Conservation (phyloP, 1,284 basidiomycete genomes). For the Wolfiporia cocos region DNA sequence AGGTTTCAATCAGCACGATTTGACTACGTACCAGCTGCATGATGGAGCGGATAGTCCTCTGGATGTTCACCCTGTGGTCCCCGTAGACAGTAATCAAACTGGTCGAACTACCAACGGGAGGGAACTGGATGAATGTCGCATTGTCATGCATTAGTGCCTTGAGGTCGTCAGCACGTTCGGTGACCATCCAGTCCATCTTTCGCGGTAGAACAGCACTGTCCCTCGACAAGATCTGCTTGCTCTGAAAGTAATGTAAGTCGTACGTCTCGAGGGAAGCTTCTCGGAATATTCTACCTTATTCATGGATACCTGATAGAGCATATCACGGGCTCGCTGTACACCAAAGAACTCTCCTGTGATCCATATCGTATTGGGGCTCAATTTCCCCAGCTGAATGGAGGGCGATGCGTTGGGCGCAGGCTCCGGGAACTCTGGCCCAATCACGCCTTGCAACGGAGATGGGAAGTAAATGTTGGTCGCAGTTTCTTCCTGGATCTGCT, state of each 20-base stretch:
- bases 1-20: conserved; percentile 7
- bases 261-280: conserved; percentile 2
- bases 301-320: conserved; percentile 85
- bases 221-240: conserved; percentile 86
- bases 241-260: conserved; percentile 46
- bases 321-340: conserved; percentile 91
- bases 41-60: conserved; percentile 89
- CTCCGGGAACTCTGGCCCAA: conserved; percentile 51
- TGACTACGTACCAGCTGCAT: conserved; percentile 78
- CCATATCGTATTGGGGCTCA: conserved; percentile 74
- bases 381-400: conserved; percentile 15
- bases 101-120: conserved; percentile 84
- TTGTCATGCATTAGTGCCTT: conserved; percentile 94
- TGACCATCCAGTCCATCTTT: conserved; percentile 97
- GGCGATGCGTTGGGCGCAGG: conserved; percentile 16
- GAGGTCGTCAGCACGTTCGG: conserved; percentile 87
- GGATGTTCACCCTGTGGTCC: conserved; percentile 92
- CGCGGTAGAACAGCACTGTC: conserved; percentile 93
- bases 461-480: conserved; percentile 96
- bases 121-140: conserved; percentile 93
- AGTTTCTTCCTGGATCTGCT: conserved; percentile 95
- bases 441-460: conserved; percentile 82
- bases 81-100: conserved; percentile 94
- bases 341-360: conserved; percentile 98
- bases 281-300: conserved; percentile 66